Evolutionary conservation across 2,329 filamentous ascomycete genomes (phyloP), one percentile per base, ranked within the genome.

Genomic region (Nigrospora sphaerica): DNA sequence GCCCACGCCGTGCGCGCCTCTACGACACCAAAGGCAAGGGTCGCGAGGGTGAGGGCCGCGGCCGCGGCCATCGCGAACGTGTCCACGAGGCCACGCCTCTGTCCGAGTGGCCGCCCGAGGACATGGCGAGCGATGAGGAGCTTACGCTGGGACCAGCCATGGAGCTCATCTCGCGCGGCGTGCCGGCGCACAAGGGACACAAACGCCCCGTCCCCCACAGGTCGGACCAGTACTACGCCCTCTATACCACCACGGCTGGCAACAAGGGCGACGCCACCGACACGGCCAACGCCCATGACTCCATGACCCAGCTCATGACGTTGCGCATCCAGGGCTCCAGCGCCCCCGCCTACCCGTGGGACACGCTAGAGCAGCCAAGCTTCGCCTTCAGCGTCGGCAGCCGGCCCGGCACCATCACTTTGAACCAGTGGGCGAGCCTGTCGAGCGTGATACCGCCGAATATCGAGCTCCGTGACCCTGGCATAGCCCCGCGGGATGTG

Each of bases 351-450:
- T 61, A 70, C 49, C 83, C 82, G 2, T 88, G 82, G 85, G 78
- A 85, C 51, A 83, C 85, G 1, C 69, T 89, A 23, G 86, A 90
- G 58, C 84, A 88, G 57, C 86, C 86, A 5, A 87, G 83, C 59
- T 81, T 82, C 62, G 74, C 80, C 1, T 86, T 85, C 59, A 78
- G 75, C 52, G 85, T 80, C 61, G 86, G 86, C 12, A 69, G 70
- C 42, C 72, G 78, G 18, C 80, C 84, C 0, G 86, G 86, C 6
- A 89, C 85, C 1, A 77, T 86, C 44, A 88, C 85, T 0, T 67
- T 90, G 43, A 88, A 86, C 54, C 78, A 82, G 51, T 88, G 83
- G 77, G 77, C 78, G 12, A 73, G 76, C 46, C 70, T 77, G 51
- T 78, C 75, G 16, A 83, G 82, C 47, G 71, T 65, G 32, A 61